Evolutionary conservation across 2,329 filamentous ascomycete genomes (phyloP), one percentile per base, ranked within the genome.

Genomic region (Penicillium sp.): DNA sequence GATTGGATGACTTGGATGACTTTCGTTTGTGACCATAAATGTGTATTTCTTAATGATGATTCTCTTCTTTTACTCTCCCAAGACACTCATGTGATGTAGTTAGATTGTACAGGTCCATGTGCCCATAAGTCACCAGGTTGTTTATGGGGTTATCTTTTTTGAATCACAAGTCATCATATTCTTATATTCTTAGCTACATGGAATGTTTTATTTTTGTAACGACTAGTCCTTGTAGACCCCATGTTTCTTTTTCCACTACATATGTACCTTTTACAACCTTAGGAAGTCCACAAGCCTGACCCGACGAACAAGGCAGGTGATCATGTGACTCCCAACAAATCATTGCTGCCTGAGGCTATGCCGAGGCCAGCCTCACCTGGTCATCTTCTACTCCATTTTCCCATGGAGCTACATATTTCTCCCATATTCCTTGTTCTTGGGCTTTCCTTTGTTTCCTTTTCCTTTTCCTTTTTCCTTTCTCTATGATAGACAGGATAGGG

Each of bases 271-370:
- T 17, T 9, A 6, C 5, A 33, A 6, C 12, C 29, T 13, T 12
- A 31, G 0, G 29, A 31, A 13, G 2, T 47, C 43, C 13, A 31
- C 13, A 31, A 45, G 15, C 12, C 23, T 23, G 19, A 37, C 31
- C 33, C 3, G n/a, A 42, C 27, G 3, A 27, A 35, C 1, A 17
- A 29, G 57, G 55, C 40, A 64, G 12, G 43, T 49, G 42, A 57
- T 66, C 63, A 65, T 50, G 64, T 67, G 64, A 65, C 15, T 55
- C 61, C 56, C 63, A 63, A 65, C 55, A 48, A 37, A 51, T 59
- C 15, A 38, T 56, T 15, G 45, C 29, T 62, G 64, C 64, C 64
- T 67, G 25, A 66, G 64, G 63, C 58, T 13, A 19, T 10, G 19
- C 62, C 55, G 60, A 59, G 63, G 60, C 61, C 61, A 51, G 45